Percentiles rank a stretch among this genome's conserved stretches.
Conservation (phyloP, 805 yeast genomes). For the Candida ulmi region DNA sequence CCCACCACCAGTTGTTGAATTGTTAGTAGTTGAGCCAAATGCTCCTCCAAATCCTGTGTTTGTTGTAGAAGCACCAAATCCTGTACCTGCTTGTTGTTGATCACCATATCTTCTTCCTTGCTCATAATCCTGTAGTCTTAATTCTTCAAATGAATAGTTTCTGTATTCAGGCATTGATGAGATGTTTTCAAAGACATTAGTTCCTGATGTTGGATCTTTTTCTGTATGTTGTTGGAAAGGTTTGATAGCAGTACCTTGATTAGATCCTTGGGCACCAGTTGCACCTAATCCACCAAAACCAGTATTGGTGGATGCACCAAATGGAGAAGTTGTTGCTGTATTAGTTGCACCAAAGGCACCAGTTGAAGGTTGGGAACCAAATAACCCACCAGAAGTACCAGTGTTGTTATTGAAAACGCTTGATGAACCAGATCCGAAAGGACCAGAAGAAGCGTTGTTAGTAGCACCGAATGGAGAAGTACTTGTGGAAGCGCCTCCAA, state of each 20-base stretch:
- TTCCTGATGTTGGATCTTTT: conserved; percentile 59
- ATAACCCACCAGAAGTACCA: conserved; percentile 22
- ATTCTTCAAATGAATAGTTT: conserved; percentile 78
- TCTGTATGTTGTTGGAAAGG: conserved; percentile 71
- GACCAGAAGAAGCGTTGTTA: conserved; percentile 4
- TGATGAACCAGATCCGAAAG: conserved; percentile 6
- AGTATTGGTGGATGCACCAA: conserved; percentile 14
- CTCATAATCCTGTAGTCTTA: conserved; percentile 83
- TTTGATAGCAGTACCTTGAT: conserved; percentile 64
- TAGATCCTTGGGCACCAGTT: conserved; percentile 21
- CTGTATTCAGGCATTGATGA: conserved; percentile 88
- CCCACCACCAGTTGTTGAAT: conserved; percentile 17
- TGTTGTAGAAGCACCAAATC: conserved; percentile 20
- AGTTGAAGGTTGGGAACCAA: conserved; percentile 20
- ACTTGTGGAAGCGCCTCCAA: conserved; percentile 16
- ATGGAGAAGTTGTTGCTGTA: conserved; percentile 2
- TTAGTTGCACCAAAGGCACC: conserved; percentile 27
- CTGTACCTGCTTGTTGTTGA: conserved; percentile 6
- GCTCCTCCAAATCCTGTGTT: conserved; percentile 27
- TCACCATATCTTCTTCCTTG: conserved; percentile 62
- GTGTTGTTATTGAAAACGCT: conserved; percentile 24
- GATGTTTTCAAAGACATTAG: conserved; percentile 65
- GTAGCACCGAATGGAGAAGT: conserved; percentile 33
- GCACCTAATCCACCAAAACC: conserved; percentile 21
- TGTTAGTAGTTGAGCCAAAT: conserved; percentile 34